Base-by-base conservation (phyloP, 805 yeast genomes). In the Scheffersomyces stipitis region DNA sequence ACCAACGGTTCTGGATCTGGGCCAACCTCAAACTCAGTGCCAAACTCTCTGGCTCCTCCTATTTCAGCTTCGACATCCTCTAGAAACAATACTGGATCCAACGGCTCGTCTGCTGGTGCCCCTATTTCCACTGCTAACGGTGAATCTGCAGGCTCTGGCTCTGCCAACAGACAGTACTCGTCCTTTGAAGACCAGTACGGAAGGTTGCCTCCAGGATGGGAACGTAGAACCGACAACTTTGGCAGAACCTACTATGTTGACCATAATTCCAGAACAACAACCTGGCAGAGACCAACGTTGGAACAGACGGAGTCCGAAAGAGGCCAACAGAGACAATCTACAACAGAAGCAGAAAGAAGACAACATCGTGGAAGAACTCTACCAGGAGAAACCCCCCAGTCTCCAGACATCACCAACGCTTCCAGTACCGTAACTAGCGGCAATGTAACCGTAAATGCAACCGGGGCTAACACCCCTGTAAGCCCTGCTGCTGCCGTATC, bases 231-330 rank as follows among this genome's bases (percentile, higher is more conserved):
- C 1, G 99, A 93, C 62, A 88, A 89, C 62, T 86, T 89, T 55
- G 99, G 99, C 18, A 80, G 99, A 57, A 91, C 98, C 1, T 93
- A 93, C 65, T 93, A 91, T 59, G 99, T 93, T 26, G 99, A 93
- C 66, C 99, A 93, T 67, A 89, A 91, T 62, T 86, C 96, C 15
- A 81, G 97, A 66, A 86, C 96, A 6, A 93, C 99, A 6, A 91
- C 99, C n/a, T 93, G 99, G 99, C 89, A 86, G 53, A 78, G 99
- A 52, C 99, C 99, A 20, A 81, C 93, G 3, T 60, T 81, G 46
- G 91, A 84, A 36, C 87, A 86, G 54, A 71, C 81, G 28, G 96
- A 88, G 57, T 69, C 78, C 13, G 96, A 81, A 53, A 58, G 74
- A 40, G 81, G 76, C 43, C 76, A 75, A 35, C 83, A 78, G 57